A percentile compares a stretch with the other conserved stretches of the same genome.
Conservation (phyloP, 1,284 basidiomycete species). For the Apiotrichum montevideense region DNA sequence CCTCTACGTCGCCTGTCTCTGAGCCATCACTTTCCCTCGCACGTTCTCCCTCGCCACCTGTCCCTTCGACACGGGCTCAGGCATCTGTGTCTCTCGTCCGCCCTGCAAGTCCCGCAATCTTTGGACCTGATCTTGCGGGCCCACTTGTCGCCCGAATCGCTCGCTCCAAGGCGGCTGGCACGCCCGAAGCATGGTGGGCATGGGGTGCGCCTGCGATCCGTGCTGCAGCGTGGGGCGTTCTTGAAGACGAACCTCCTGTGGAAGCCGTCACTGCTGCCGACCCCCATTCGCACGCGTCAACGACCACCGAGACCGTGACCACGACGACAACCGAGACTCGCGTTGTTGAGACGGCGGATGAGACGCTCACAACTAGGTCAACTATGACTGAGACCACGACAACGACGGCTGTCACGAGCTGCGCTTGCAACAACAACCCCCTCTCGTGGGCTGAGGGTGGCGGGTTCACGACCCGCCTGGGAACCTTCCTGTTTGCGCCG, state of each 20-base stretch:
- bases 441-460: background rate
- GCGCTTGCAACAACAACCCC: background rate
- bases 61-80: too few relatives aligned
- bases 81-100: too few relatives aligned
- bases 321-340: background rate
- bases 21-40: background rate
- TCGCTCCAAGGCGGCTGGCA: background rate
- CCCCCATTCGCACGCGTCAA: background rate
- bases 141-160: background rate
- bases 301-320: background rate
- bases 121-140: conserved; percentile 1
- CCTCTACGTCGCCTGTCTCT: background rate
- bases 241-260: background rate
- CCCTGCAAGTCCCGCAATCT: background rate
- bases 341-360: background rate
- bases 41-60: background rate
- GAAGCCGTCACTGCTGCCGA: background rate
- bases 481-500: background rate
- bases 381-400: background rate
- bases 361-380: background rate
- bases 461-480: background rate
- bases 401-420: background rate
- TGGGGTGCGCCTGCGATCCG: conserved; percentile 4
- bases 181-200: conserved; percentile 1
- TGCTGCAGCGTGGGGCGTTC: background rate